phyloP scores from a whole-genome alignment of 345 rosid species.

The Turnera subulata region DNA sequence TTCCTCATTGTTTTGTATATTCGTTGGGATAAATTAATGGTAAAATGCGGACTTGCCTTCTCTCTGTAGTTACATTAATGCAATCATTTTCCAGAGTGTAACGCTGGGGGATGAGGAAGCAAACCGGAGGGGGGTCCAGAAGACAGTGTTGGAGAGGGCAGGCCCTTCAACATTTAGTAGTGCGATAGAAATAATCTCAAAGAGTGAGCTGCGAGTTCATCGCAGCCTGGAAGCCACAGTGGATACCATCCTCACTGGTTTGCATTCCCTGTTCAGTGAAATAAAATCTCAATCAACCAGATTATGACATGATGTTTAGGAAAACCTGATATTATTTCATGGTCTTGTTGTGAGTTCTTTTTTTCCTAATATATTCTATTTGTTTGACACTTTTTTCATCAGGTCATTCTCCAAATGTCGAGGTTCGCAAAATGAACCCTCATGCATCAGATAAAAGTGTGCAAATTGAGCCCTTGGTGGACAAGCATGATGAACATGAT shows the following conservation, averaged over 20 bases:
- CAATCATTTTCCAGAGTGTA: conserved; percentile 51
- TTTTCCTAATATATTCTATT: background rate
- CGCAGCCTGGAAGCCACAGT: conserved; percentile 86
- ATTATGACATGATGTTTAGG: background rate
- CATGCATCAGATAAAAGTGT: conserved; percentile 30
- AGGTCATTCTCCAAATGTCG: conserved; percentile 63
- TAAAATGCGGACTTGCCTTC: background rate
- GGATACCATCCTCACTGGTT: conserved; percentile 76
- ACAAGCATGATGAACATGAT: conserved; percentile 24
- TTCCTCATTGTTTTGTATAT: background rate
- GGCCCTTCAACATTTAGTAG: conserved; percentile 79
- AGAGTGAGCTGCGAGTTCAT: conserved; percentile 83
- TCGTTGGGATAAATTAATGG: no score
- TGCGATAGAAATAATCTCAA: conserved; percentile 79
- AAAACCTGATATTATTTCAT: background rate
- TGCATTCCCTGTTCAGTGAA: conserved; percentile 5
- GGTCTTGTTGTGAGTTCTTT: background rate
- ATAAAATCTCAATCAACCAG: background rate
- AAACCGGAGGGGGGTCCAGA: conserved; percentile 76
- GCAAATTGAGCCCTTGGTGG: conserved; percentile 23
- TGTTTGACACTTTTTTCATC: conserved; percentile 4
- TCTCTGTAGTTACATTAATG: conserved; percentile 6
- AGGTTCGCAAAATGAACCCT: conserved; percentile 56
- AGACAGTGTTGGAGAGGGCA: conserved; percentile 81
- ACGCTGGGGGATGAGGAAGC: conserved; percentile 92